Base-by-base conservation (phyloP, 2,329 filamentous ascomycete genomes). In the Claviceps fusiformis region DNA sequence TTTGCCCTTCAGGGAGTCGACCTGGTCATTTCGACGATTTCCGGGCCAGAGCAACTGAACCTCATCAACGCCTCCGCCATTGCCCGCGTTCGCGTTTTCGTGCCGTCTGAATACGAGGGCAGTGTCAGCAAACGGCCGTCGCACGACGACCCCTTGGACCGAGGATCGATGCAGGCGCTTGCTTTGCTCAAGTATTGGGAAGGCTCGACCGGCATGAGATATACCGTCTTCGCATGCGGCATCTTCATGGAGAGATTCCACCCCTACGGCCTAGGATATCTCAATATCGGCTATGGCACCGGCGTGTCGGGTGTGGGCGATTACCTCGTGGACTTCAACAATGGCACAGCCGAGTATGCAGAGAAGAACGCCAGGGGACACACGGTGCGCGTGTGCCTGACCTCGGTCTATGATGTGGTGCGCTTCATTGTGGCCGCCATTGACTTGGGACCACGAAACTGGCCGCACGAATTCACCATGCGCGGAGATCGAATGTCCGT, bases 91-190 rank as follows among this genome's bases (percentile, higher is more conserved):
- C 76, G 79, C 17, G 77, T 81, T 41, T 90, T 90, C 63, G 82
- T 87, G 3, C 86, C 87, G 1, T 85, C 86, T 7, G 86, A 89
- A 62, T 90, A 89, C 61, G 85, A 89, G 69, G 86, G 86, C 1
- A 73, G 73, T 37, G 73, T 86, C 17, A 68, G 69, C 19, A 73
- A 78, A 48, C 75, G 85, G 51, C 75, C 78, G 1, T 62, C 71
- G 5, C 60, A 59, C 35, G 70, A 74, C 55, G 82, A 86, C 56
- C 75, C 81, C 2, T 70, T 87, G 29, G 82, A 88, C 64, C 79
- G 79, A 49, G 78, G 77, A 24, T 80, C 78, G 27, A 71, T 72
- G 11, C 72, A 74, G n/a, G 82, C 83, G 1, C 70, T 84, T 6
- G 71, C 73, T 1, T 72, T 78, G 17, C 69, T 88, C 4, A 73